Conservation (phyloP, 495 filamentous ascomycete genomes). For the Lepidopterella palustris region DNA sequence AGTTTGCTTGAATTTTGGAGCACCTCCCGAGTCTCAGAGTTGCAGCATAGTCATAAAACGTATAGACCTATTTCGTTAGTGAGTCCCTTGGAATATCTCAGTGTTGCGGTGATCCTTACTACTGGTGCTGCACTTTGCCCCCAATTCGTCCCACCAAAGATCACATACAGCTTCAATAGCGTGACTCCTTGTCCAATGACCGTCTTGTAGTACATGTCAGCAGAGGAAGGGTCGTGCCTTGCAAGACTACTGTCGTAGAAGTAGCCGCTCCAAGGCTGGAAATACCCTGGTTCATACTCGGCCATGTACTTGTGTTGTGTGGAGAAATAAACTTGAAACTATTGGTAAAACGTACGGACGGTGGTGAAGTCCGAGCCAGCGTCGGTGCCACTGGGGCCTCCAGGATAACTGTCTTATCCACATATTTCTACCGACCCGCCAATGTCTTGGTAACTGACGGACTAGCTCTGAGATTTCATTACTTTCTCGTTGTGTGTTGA, state of each 20-base stretch:
- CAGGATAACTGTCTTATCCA: conserved; percentile 51
- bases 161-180: conserved; percentile 50
- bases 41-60: conserved; percentile 52
- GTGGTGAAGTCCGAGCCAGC: conserved; percentile 45
- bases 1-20: conserved; percentile 51
- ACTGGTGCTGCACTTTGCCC: conserved; percentile 32
- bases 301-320: conserved; percentile 48
- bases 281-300: conserved; percentile 51
- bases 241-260: conserved; percentile 44
- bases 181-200: conserved; percentile 48
- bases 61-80: conserved; percentile 13
- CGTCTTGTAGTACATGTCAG: conserved; percentile 53
- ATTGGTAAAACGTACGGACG: conserved; percentile 49
- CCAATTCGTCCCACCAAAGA: conserved; percentile 55
- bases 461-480: conserved; percentile 46
- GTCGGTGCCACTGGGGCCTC: conserved; percentile 49
- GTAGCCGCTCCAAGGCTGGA: conserved; percentile 48
- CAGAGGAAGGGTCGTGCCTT: conserved; percentile 46
- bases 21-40: conserved; percentile 51
- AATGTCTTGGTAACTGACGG: conserved; percentile 49
- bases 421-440: conserved; percentile 53
- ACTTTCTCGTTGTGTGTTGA: conserved; percentile 50
- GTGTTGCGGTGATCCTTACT: neutral
- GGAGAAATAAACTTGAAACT: conserved; percentile 51
- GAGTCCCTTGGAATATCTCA: neutral